phyloP scores from a whole-genome alignment of 129 eudicot genomes.

The Tagetes erecta region DNA sequence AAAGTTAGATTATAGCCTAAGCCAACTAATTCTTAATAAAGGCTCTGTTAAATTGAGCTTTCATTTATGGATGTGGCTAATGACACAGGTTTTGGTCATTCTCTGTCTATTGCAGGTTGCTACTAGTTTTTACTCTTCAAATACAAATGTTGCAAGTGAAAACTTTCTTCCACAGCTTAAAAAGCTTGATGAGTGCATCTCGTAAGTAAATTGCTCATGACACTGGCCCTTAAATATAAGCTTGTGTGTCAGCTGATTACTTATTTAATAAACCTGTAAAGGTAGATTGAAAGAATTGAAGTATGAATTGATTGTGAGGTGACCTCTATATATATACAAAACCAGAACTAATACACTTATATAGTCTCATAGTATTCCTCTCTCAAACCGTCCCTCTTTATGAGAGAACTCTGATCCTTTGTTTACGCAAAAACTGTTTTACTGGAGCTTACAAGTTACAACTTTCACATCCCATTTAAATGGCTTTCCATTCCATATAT shows the following conservation, averaged over 20 bases:
- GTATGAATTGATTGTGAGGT: background rate
- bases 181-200: slow-evolving; percentile 88
- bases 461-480: background rate
- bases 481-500: background rate
- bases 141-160: slow-evolving; percentile 69
- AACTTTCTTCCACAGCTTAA: slow-evolving; percentile 84
- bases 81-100: slow-evolving; percentile 8
- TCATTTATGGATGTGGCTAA: slow-evolving; percentile 12
- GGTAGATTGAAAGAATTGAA: background rate
- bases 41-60: background rate
- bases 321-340: background rate
- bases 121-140: slow-evolving; percentile 80
- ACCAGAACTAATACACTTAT: background rate
- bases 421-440: background rate
- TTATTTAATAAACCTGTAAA: background rate
- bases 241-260: background rate
- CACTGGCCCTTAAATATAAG: slow-evolving; percentile 3
- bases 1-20: background rate
- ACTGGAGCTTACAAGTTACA: background rate
- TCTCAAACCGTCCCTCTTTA: background rate
- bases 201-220: slow-evolving; percentile 53
- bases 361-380: no score
- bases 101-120: slow-evolving; percentile 66
- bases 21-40: slow-evolving; percentile 11
- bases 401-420: background rate